Percentiles rank a stretch among this genome's conserved stretches.
phyloP scores from a whole-genome alignment of 805 yeast genomes.

The Candida palmyrensis region DNA sequence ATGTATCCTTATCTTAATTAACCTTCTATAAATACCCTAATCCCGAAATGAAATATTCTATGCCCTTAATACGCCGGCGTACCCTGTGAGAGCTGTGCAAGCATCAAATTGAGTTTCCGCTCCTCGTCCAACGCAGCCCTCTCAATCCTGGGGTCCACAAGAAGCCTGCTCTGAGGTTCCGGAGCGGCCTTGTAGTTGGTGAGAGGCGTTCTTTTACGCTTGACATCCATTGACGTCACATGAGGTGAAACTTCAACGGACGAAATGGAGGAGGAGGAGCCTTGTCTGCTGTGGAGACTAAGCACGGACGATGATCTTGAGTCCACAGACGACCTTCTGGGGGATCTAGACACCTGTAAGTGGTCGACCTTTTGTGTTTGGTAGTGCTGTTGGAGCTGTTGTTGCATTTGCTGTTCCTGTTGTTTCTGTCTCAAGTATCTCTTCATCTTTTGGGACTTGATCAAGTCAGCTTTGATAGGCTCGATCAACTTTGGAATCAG shows the following conservation, averaged over 20 bases:
- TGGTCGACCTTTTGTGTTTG: constrained; percentile 5
- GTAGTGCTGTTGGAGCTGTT: constrained; percentile 7
- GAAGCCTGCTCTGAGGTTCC: constrained; percentile 3
- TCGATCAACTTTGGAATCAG: constrained; percentile 43
- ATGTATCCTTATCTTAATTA: too few species aligned
- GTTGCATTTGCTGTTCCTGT: constrained; percentile 9
- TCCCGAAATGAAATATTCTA: constrained; percentile 1
- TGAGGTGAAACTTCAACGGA: constrained; percentile 7
- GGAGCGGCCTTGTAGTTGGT: background rate
- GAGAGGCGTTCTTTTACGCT: too few species aligned
- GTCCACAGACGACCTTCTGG: too few species aligned
- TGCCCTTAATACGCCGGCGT: constrained; percentile 1
- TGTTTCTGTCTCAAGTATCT: constrained; percentile 22
- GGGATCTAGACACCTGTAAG: constrained; percentile 4
- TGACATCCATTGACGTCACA: too few species aligned
- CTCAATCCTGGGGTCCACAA: constrained; percentile 32
- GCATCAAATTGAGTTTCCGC: constrained; percentile 23
- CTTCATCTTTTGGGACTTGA: constrained; percentile 29
- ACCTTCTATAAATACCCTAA: background rate
- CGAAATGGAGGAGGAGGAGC: constrained; percentile 14
- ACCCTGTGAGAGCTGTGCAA: constrained; percentile 10
- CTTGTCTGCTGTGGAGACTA: constrained; percentile 12
- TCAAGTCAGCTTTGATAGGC: constrained; percentile 43
- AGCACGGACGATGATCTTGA: constrained; percentile 14
- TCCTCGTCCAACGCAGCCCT: constrained; percentile 32